Percentiles rank a stretch among this genome's conserved stretches.
These are phyloP conservation scores for Penicillium subrubescens DNA, from an alignment of 495 filamentous ascomycete species.

Conservation along the genomic window DNA sequence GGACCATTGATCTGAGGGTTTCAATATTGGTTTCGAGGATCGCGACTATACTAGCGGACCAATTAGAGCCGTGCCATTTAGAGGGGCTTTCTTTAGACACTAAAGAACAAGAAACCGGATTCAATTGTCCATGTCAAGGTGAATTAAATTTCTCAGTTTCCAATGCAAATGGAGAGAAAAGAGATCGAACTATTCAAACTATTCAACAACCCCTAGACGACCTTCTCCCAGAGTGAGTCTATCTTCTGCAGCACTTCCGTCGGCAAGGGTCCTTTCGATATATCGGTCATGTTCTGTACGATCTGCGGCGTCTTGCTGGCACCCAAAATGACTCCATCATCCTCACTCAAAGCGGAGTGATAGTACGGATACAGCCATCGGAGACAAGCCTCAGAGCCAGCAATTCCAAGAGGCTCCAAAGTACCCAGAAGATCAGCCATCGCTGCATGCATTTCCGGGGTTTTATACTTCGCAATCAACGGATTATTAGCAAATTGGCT, in stretches of 20 bases:
- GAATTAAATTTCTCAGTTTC: not conserved
- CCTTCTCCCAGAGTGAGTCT: conserved; percentile 8
- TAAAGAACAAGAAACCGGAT: not conserved
- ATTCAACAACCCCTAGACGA: not conserved
- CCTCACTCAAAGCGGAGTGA: conserved; percentile 31
- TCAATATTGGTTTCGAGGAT: not conserved
- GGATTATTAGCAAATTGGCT: conserved; percentile 17
- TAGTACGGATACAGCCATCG: conserved; percentile 37
- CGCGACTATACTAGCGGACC: not conserved
- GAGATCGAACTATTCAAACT: not conserved
- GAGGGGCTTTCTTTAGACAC: not conserved
- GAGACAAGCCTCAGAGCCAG: conserved; percentile 30
- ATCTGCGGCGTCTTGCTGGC: conserved; percentile 36
- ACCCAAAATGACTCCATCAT: conserved; percentile 40
- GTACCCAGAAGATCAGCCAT: conserved; percentile 19
- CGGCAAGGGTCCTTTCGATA: conserved; percentile 37
- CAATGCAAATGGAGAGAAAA: not conserved
- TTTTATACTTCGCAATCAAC: conserved; percentile 24
- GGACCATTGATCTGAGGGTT: not conserved
- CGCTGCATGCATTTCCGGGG: conserved; percentile 24
- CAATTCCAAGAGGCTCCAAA: conserved; percentile 22
- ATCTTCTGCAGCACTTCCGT: conserved; percentile 14
- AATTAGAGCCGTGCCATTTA: not conserved
- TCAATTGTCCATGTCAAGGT: not conserved
- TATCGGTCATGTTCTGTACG: conserved; percentile 27